A percentile compares a stretch with the other conserved stretches of the same genome.
Conservation (phyloP, 2,329 filamentous ascomycete genomes). For the Stagonosporopsis tanaceti region DNA sequence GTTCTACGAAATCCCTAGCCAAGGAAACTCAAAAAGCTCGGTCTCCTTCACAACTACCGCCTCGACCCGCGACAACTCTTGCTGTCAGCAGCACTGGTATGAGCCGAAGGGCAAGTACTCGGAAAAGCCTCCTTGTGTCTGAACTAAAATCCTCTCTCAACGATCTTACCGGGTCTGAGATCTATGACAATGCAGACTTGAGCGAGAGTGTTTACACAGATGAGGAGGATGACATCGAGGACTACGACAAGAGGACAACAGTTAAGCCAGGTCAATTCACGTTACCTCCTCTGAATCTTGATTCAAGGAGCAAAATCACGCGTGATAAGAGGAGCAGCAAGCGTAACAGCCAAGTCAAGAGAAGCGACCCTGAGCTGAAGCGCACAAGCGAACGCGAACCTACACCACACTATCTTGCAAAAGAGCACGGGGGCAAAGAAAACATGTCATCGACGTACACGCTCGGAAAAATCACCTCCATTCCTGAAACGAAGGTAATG, state of each 20-base stretch:
- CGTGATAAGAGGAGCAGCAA: constrained; percentile 26
- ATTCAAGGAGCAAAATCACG: constrained; percentile 19
- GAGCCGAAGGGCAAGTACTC: constrained; percentile 26
- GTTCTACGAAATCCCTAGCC: constrained; percentile 22
- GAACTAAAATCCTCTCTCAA: constrained; percentile 38
- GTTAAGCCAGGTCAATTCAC: constrained; percentile 33
- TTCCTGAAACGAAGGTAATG: constrained; percentile 22
- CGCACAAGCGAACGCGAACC: constrained; percentile 38
- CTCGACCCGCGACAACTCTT: constrained; percentile 27
- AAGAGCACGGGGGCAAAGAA: constrained; percentile 45
- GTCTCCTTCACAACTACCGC: constrained; percentile 14
- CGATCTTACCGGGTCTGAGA: constrained; percentile 32
- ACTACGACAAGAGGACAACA: constrained; percentile 32
- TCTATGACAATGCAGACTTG: constrained; percentile 42
- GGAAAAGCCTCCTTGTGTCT: constrained; percentile 30
- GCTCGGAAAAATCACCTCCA: constrained; percentile 21
- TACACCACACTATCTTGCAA: constrained; percentile 33
- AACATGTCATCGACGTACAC: constrained; percentile 38
- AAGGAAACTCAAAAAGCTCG: constrained; percentile 24
- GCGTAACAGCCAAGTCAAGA: constrained; percentile 20
- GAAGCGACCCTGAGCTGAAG: constrained; percentile 30
- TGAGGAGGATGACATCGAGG: constrained; percentile 39
- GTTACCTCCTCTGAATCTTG: constrained; percentile 34
- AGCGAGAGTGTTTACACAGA: constrained; percentile 43
- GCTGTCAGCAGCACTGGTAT: constrained; percentile 15